A percentile compares a stretch with the other conserved stretches of the same genome.
Conservation (phyloP, 1,284 basidiomycete genomes). For the Microbotryum violaceum region DNA sequence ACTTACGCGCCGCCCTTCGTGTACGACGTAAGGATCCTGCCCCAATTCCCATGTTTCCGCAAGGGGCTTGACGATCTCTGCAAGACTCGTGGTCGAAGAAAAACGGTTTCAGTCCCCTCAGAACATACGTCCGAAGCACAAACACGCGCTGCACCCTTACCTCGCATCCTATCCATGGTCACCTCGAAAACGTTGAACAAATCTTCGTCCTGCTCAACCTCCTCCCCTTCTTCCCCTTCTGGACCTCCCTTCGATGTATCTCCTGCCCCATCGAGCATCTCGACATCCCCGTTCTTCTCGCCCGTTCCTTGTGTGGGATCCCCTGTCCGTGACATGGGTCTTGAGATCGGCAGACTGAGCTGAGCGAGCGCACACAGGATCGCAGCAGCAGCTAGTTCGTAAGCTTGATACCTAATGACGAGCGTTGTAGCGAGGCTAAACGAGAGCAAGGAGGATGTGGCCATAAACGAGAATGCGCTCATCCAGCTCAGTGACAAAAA, state of each 20-base stretch:
- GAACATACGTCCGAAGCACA: too few species aligned
- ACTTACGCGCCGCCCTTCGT: too few species aligned
- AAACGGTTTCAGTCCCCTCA: too few species aligned
- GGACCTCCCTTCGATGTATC: too few species aligned
- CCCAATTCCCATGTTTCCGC: too few species aligned
- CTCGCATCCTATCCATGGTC: conserved; percentile 10
- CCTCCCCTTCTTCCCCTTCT: conserved; percentile 27
- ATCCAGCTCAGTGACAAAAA: background rate
- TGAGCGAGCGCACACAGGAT: conserved; percentile 13
- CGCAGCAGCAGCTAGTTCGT: conserved; percentile 20
- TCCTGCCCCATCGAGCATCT: too few species aligned
- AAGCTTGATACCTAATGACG: conserved; percentile 9
- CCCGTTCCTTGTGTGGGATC: conserved; percentile 2
- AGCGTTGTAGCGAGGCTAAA: conserved; percentile 10
- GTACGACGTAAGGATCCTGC: too few species aligned
- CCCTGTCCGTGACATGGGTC: background rate
- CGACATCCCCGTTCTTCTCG: conserved; percentile 1
- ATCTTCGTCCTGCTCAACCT: conserved; percentile 6
- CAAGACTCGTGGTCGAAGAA: too few species aligned
- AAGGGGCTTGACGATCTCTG: too few species aligned
- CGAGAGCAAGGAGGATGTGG: too few species aligned
- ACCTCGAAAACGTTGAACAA: conserved; percentile 20
- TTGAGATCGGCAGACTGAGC: conserved; percentile 3
- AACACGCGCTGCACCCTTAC: background rate
- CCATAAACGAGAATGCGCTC: background rate